These are phyloP conservation scores for Phytophthora syringae DNA, from an alignment of 352 stramenopile genomes.

Conservation along the genomic window DNA sequence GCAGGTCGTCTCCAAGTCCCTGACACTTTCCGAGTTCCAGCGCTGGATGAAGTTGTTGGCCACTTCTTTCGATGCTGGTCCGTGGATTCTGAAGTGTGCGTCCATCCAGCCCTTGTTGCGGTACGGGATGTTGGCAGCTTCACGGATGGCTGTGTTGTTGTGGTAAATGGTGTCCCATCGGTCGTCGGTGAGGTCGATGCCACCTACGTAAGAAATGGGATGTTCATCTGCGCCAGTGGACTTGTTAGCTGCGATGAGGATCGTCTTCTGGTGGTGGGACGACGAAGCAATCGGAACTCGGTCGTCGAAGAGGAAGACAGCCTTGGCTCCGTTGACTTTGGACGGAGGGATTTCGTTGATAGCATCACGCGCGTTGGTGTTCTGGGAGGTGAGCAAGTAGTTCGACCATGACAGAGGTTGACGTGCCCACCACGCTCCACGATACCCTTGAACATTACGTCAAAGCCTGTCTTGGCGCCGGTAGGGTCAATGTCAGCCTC, in stretches of 20 bases:
- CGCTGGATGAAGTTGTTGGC: slow-evolving; percentile 52
- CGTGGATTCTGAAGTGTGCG: slow-evolving; percentile 41
- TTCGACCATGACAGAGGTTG: slow-evolving; percentile 54
- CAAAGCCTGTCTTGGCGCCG: slow-evolving; percentile 34
- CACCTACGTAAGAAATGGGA: slow-evolving; percentile 49
- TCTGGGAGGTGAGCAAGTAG: slow-evolving; percentile 38
- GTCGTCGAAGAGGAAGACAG: slow-evolving; percentile 55
- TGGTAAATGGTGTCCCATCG: slow-evolving; percentile 64
- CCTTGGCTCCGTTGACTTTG: slow-evolving; percentile 9
- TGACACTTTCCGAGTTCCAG: slow-evolving; percentile 47
- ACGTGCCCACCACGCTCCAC: slow-evolving; percentile 39
- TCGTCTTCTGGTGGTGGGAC: slow-evolving; percentile 57
- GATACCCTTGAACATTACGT: slow-evolving; percentile 35
- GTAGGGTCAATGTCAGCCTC: slow-evolving; percentile 27
- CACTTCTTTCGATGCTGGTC: slow-evolving; percentile 46
- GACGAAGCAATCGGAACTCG: slow-evolving; percentile 32
- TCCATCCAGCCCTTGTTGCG: slow-evolving; percentile 57
- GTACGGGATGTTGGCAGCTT: slow-evolving; percentile 29
- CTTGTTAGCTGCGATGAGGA: slow-evolving; percentile 26
- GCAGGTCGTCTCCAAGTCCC: slow-evolving; percentile 28
- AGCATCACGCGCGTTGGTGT: slow-evolving; percentile 39
- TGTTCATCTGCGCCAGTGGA: slow-evolving; percentile 5
- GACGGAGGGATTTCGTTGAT: slow-evolving; percentile 37
- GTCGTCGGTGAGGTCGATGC: slow-evolving; percentile 53
- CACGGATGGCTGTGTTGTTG: slow-evolving; percentile 43